Evolutionary conservation across 2,329 filamentous ascomycete species (phyloP), one percentile per base, ranked within the genome.

Genomic region (Tolypocladium tundrense): DNA sequence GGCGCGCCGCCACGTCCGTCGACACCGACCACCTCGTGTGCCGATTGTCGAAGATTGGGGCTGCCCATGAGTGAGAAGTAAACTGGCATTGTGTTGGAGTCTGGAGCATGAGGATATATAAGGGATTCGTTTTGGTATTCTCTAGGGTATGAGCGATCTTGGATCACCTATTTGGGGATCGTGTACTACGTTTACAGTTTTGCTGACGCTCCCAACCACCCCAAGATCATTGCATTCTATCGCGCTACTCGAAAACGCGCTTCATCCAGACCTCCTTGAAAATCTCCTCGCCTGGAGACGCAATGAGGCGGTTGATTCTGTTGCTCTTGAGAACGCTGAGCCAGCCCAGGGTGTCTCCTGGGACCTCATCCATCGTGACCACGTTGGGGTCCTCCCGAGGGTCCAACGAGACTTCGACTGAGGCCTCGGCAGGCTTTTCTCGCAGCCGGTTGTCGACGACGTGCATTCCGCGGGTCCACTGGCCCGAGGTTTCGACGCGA

Each of bases 391-490:
- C 72, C 39, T 73, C 74, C 50, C 73, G 61, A 4, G 75, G 73
- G 57, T 77, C 68, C 63, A 75, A 67, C 61, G 77, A 69, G 65
- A 76, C 63, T 53, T 72, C 66, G 37, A 74, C 67, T 51, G 71
- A 70, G 13, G 70, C 66, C 60, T 77, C 76, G 13, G 73, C 79
- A 7, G 77, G 78, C 67, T 84, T 83, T 61, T 75, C 77, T 57
- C 84, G 75, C 42, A 75, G 73, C 51, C 94, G 81, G 41, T 85
- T 80, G 76, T 99, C 94, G 45, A 91, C 78, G 39, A 97, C 80
- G 68, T 91, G 92, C 86, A 94, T 92, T 1, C 94, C 93, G 58
- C 90, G 80, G 52, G 92, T 96, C 94, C 94, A 99, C 76, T 97
- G 94, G 1, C 93, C 94, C 2, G 83, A 77, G 0, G 91, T 95